Evolutionary conservation across 805 yeast genomes (phyloP).

Genomic region (Myxozyma sirexii): DNA sequence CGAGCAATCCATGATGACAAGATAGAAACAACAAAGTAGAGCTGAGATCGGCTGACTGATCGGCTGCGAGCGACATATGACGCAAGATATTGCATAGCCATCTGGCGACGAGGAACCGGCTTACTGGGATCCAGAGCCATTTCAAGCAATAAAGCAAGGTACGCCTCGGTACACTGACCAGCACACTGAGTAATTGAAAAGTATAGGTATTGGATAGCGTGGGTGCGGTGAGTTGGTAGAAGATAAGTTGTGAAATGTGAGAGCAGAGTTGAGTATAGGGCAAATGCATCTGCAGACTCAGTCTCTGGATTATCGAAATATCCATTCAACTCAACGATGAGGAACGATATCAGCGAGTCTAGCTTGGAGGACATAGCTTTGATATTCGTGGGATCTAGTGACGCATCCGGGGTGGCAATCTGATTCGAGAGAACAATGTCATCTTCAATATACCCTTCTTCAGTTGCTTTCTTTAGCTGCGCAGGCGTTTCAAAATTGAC

Average conservation of each 20-base stretch:
- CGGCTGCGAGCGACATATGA: conserved; percentile 89
- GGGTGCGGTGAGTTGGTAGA: conserved; percentile 88
- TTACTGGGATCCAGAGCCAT: conserved; percentile 73
- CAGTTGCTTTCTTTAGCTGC: neutral
- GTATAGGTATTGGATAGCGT: conserved; percentile 80
- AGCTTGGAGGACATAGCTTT: conserved; percentile 50
- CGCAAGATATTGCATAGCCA: conserved; percentile 88
- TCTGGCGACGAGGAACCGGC: conserved; percentile 72
- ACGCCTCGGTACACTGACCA: conserved; percentile 82
- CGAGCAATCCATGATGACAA: conserved; percentile 81
- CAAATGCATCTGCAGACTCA: conserved; percentile 64
- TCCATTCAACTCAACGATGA: conserved; percentile 55
- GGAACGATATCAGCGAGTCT: conserved; percentile 64
- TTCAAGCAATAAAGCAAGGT: conserved; percentile 77
- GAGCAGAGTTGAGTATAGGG: conserved; percentile 70
- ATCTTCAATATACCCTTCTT: conserved; percentile 14
- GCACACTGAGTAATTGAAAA: conserved; percentile 82
- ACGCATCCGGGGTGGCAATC: conserved; percentile 10
- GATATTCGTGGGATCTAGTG: conserved; percentile 18
- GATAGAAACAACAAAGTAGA: conserved; percentile 79
- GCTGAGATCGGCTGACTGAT: conserved; percentile 67
- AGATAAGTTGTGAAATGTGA: conserved; percentile 79
- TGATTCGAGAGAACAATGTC: conserved; percentile 20
- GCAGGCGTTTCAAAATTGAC: neutral
- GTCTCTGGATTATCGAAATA: conserved; percentile 51